A percentile compares a stretch with the other conserved stretches of the same genome.
These are phyloP conservation scores for Magnusiomyces starmeri DNA, from an alignment of 1,139 yeast species.

Conservation along the genomic window DNA sequence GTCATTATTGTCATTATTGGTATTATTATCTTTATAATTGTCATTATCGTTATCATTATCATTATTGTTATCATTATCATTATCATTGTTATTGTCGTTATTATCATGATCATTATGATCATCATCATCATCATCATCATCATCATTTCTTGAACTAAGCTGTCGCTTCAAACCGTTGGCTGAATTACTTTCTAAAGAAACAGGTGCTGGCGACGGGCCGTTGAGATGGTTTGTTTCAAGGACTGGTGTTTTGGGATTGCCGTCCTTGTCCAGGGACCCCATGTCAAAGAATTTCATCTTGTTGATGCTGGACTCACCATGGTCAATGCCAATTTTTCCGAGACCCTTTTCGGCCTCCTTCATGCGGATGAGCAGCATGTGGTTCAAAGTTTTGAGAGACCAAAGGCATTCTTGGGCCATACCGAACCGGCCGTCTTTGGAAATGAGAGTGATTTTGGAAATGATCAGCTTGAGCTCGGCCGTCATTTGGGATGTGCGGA, in stretches of 20 bases:
- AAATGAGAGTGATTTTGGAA: constrained; percentile 33
- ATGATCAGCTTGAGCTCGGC: constrained; percentile 24
- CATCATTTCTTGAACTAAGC: background rate
- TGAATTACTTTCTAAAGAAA: no score
- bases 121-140: background rate
- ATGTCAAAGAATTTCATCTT: constrained; percentile 38
- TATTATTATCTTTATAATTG: background rate
- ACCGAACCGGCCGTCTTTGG: constrained; percentile 41
- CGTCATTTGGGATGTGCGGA: constrained; percentile 23
- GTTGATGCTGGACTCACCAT: constrained; percentile 51
- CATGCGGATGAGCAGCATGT: constrained; percentile 43
- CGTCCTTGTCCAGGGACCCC: constrained; percentile 22
- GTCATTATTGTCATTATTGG: background rate
- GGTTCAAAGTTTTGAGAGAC: constrained; percentile 54
- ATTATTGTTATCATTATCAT: constrained; percentile 2
- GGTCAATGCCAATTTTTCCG: constrained; percentile 45
- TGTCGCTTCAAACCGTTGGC: constrained; percentile 2
- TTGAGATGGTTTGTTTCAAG: background rate
- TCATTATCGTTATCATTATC: constrained; percentile 8
- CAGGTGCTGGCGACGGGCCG: background rate
- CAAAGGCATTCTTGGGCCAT: constrained; percentile 61
- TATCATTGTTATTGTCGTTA: background rate
- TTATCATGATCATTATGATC: background rate
- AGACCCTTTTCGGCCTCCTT: constrained; percentile 38
- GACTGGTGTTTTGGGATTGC: constrained; percentile 11